Evolutionary conservation across 1,139 yeast species (phyloP).

Genomic region (Keqinozyma sinolaborantium): DNA sequence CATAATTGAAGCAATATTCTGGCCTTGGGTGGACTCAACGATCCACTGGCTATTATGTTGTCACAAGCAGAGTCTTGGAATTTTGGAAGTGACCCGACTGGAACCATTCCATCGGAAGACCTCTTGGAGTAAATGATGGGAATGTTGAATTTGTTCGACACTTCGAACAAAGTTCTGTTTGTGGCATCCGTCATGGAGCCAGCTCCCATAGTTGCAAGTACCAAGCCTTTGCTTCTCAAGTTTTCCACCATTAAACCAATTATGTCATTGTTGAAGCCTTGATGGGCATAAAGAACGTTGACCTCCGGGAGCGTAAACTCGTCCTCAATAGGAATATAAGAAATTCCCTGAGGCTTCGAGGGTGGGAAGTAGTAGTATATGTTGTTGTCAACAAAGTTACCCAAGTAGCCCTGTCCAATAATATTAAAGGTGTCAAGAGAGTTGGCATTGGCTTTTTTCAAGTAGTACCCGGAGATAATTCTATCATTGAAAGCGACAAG

Average conservation of each 20-base stretch:
- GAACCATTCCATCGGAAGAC: slow-evolving; percentile 57
- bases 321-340: slow-evolving; percentile 17
- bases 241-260: slow-evolving; percentile 42
- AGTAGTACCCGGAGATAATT: slow-evolving; percentile 66
- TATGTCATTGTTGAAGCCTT: slow-evolving; percentile 50
- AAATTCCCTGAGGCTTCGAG: slow-evolving; percentile 53
- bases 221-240: slow-evolving; percentile 48
- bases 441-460: slow-evolving; percentile 68
- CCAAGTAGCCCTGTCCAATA: slow-evolving; percentile 67
- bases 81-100: slow-evolving; percentile 34
- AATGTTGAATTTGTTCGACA: slow-evolving; percentile 30
- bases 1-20: slow-evolving; percentile 61
- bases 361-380: slow-evolving; percentile 65
- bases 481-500: slow-evolving; percentile 64
- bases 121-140: slow-evolving; percentile 66
- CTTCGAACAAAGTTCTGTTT: slow-evolving; percentile 34
- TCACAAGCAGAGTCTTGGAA: slow-evolving; percentile 12
- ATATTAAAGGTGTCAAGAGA: slow-evolving; percentile 66
- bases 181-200: slow-evolving; percentile 58
- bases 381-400: slow-evolving; percentile 64
- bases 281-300: slow-evolving; percentile 47
- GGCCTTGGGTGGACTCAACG: slow-evolving; percentile 65
- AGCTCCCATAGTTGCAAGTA: slow-evolving; percentile 70
- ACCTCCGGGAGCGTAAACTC: slow-evolving; percentile 29
- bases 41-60: slow-evolving; percentile 57